Evolutionary conservation across 2,329 filamentous ascomycete genomes (phyloP).

Genomic region (Pseudogymnoascus sp.): DNA sequence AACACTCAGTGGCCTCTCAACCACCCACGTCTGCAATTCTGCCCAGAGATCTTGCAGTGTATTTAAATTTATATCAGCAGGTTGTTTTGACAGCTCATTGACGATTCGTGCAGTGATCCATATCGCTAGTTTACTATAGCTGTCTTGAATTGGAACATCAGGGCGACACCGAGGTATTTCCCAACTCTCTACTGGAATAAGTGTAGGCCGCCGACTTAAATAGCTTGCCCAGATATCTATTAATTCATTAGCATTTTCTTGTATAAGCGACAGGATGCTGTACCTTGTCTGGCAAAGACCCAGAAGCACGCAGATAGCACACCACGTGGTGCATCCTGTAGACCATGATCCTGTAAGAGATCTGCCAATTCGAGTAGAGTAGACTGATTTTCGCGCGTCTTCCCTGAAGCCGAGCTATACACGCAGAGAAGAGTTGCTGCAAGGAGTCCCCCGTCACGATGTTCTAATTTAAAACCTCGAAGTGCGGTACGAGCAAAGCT

Average conservation of each 20-base stretch:
- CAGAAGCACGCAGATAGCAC: slow-evolving; percentile 10
- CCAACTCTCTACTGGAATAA: slow-evolving; percentile 5
- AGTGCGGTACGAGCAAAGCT: not conserved
- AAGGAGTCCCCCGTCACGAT: not conserved
- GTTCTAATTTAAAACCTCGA: not conserved
- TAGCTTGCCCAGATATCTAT: slow-evolving; percentile 13
- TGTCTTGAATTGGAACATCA: slow-evolving; percentile 9
- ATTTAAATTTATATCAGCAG: not conserved
- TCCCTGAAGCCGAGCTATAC: not conserved
- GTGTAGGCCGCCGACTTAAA: not conserved
- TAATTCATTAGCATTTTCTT: not conserved
- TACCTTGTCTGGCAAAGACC: slow-evolving; percentile 15
- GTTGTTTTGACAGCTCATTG: slow-evolving; percentile 7
- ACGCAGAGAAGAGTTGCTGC: not conserved
- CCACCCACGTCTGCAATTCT: slow-evolving; percentile 12
- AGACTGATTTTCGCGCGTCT: not conserved
- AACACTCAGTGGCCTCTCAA: slow-evolving; percentile 12
- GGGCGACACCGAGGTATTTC: not conserved
- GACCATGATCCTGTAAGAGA: not conserved
- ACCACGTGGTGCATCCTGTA: not conserved
- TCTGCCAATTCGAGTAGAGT: not conserved
- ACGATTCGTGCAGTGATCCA: slow-evolving; percentile 12
- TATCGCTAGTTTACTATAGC: slow-evolving; percentile 12
- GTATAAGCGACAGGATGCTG: not conserved
- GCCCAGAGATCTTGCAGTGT: slow-evolving; percentile 6